Conservation (phyloP, 306 rosid genomes). For the Clitoria ternatea region DNA sequence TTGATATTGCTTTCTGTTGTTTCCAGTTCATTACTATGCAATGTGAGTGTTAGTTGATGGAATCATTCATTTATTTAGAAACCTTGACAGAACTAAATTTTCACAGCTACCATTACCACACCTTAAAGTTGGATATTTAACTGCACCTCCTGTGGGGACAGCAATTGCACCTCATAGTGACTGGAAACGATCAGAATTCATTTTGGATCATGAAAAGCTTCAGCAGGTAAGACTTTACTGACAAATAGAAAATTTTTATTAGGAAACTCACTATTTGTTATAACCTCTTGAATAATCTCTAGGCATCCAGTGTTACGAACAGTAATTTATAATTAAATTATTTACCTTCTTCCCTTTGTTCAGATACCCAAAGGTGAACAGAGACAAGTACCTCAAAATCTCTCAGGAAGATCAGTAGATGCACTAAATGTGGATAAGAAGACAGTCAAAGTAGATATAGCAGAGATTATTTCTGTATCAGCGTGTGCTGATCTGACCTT, state of each 20-base stretch:
- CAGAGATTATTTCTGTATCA: conserved; percentile 86
- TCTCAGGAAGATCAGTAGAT: conserved; percentile 56
- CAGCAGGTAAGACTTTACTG: conserved; percentile 56
- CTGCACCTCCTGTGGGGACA: conserved; percentile 83
- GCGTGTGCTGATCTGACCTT: conserved; percentile 94
- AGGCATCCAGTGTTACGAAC: conserved; percentile 3
- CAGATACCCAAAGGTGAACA: conserved; percentile 66
- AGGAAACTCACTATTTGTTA: conserved; percentile 13
- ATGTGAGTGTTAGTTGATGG: conserved; percentile 21
- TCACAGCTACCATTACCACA: conserved; percentile 89
- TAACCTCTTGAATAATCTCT: not conserved
- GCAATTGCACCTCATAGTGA: conserved; percentile 83
- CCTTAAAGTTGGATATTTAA: conserved; percentile 89
- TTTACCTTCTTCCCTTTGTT: conserved; percentile 9
- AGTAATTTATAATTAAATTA: conserved; percentile 11
- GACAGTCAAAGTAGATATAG: conserved; percentile 72
- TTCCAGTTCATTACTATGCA: not conserved
- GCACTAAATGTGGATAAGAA: conserved; percentile 53
- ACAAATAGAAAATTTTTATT: conserved; percentile 10
- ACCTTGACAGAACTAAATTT: conserved; percentile 32
- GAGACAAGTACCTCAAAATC: conserved; percentile 41
- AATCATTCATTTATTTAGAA: conserved; percentile 4
- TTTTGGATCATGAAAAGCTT: conserved; percentile 88
- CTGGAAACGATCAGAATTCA: conserved; percentile 89
- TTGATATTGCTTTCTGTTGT: conserved; percentile 12